Percentiles rank a stretch among this genome's conserved stretches.
phyloP scores from a whole-genome alignment of 2,329 filamentous ascomycete species.

The Fusarium kyushuense region DNA sequence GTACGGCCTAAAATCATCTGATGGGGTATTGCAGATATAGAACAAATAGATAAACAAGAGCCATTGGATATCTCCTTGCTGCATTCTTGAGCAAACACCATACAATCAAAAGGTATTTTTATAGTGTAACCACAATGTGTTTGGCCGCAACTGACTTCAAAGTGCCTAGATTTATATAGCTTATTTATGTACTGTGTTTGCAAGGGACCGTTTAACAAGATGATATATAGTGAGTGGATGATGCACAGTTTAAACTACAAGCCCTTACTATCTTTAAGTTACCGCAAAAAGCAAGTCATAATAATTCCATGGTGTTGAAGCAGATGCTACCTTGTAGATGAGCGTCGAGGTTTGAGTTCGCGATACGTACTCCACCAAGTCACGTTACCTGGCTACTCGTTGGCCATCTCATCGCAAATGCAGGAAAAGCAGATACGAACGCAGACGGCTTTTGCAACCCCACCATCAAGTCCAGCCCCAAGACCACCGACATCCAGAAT shows the following conservation, averaged over 20 bases:
- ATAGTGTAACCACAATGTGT: neutral
- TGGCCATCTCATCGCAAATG: slow-evolving; percentile 13
- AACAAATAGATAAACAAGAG: neutral
- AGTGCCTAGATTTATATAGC: too few species aligned
- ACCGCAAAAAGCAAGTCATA: neutral
- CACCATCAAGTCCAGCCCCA: slow-evolving; percentile 37
- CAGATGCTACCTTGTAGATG: neutral
- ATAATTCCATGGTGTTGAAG: slow-evolving; percentile 15
- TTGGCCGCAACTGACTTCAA: neutral
- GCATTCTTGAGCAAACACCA: neutral
- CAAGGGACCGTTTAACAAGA: too few species aligned
- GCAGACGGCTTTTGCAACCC: slow-evolving; percentile 40
- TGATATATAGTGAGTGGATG: neutral
- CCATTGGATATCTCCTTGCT: neutral
- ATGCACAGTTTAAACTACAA: neutral
- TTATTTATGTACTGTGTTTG: too few species aligned
- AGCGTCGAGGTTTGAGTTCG: slow-evolving; percentile 4
- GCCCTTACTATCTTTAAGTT: too few species aligned
- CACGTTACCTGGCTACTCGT: slow-evolving; percentile 43
- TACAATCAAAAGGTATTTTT: neutral
- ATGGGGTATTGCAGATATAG: slow-evolving; percentile 9
- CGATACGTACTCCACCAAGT: slow-evolving; percentile 34
- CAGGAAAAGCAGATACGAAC: slow-evolving; percentile 11
- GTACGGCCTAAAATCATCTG: neutral
- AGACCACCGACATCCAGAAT: slow-evolving; percentile 5